Base-by-base conservation (phyloP, 371 early-diverging fungal species). In the Mortierella sp. region DNA sequence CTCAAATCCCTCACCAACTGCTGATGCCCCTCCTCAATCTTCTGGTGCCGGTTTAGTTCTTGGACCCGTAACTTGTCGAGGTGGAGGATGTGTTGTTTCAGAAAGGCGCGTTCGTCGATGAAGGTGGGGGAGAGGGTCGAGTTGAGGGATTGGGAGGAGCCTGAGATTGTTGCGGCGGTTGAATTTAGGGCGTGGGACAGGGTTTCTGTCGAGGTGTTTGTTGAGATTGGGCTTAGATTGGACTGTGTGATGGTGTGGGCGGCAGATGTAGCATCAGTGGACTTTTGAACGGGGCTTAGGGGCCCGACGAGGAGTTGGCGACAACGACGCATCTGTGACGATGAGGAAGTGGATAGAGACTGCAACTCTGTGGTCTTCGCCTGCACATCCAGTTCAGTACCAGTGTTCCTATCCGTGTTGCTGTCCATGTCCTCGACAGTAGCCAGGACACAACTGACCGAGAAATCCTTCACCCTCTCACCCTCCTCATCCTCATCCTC, bases 41-140 rank as follows among this genome's bases (percentile, higher is more conserved):
- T 63, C 29, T 72, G 77, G 4, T 76, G 68, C 5, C 77, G 70
- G 0, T 44, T 70, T 24, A 51, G 77, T 6, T 80, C 82, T 63
- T 80, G 80, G 24, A 71, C 10, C 1, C 80, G 83, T 5, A 80
- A 32, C 4, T 74, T 72, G 41, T 82, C 75, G 21, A 86, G 71
- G 14, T 58, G 29, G 48, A 78, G 87, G 48, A 86, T 77, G 38
- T 82, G 83, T 44, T 86, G 87, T 35, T 86, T 86, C 11, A 86
- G 63, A 24, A 65, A 79, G 1, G 80, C 58, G 29, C 83, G 80
- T 43, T 86, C 87, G 35, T 82, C 87, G 44, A 82, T 14, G 43
- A 82, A 27, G 41, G 75, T 71, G 8, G 71, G 72, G 18, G 74
- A 74, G 18, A 86, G 74, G 41, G 80, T 75, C 2, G 87, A 71